phyloP scores from a whole-genome alignment of 768 basidiomycete genomes.

The Russula sp. region DNA sequence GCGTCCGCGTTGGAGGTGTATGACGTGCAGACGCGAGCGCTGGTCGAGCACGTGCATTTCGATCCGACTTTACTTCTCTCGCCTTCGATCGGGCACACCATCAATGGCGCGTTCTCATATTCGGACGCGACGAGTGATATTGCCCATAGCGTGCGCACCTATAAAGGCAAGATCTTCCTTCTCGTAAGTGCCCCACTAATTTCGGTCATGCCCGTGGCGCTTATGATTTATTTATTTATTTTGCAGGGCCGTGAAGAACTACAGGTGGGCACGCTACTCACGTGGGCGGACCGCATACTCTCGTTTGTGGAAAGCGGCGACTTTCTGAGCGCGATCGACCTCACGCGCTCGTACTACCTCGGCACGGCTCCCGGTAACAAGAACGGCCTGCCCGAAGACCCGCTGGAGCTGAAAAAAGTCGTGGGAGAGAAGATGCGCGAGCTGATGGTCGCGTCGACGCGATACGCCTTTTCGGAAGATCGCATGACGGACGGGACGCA shows the following conservation, averaged over 20 bases:
- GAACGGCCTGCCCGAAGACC: constrained; percentile 75
- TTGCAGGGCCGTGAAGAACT: constrained; percentile 57
- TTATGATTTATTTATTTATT: neutral
- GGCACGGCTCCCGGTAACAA: constrained; percentile 78
- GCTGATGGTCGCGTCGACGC: constrained; percentile 81
- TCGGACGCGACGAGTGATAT: constrained; percentile 47
- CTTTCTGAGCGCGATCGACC: constrained; percentile 85
- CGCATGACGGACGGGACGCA: constrained; percentile 90
- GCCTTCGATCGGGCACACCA: constrained; percentile 43
- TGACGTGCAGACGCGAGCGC: constrained; percentile 49
- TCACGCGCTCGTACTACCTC: constrained; percentile 75
- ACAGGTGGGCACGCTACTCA: constrained; percentile 77
- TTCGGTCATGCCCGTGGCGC: neutral
- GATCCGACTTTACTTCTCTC: constrained; percentile 52
- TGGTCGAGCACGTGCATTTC: constrained; percentile 59
- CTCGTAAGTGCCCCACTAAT: constrained; percentile 50
- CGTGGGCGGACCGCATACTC: constrained; percentile 93
- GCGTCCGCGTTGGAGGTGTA: constrained; percentile 56
- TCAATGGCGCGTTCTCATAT: constrained; percentile 43
- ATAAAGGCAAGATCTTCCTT: constrained; percentile 88
- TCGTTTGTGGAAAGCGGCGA: constrained; percentile 78
- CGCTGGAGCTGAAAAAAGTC: constrained; percentile 47
- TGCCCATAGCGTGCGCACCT: constrained; percentile 66
- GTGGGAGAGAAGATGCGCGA: constrained; percentile 74
- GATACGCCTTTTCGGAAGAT: constrained; percentile 92